Base-by-base conservation (phyloP, 2,329 filamentous ascomycete genomes). In the Endoconidiophora laricicola region DNA sequence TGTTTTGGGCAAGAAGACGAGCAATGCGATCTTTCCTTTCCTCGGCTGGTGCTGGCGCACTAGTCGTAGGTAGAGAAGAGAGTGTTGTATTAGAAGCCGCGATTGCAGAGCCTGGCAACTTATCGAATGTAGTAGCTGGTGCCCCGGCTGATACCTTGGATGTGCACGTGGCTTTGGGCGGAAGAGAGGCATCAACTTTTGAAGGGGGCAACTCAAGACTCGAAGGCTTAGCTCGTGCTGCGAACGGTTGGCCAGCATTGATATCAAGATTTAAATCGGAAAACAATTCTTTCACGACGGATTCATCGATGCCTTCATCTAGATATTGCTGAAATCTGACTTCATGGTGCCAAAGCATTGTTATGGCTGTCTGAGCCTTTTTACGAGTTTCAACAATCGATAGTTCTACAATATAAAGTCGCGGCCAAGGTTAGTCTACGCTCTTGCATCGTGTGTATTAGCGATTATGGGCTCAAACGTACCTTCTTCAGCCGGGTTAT, bases 11-110 rank as follows among this genome's bases (percentile, higher is more conserved):
- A 49, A 87, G 69, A 50, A 87, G 71, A 45, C 81, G 77, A 3
- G 83, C 83, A 53, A 90, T 85, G 40, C 84, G 77, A 56, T 86
- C 83, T 57, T 84, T 85, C 20, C 84, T 73, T 58, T 83, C 78
- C 55, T 83, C 70, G 6, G 73, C 69, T 5, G 26, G 18, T 9
- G 43, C 36, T 12, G 43, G 3, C 2, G 41, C 4, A 24, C 39
- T 20, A 4, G 37, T 18, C 4, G 46, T n/a, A 22, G 23, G 18
- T 3, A 6, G 3, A 38, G 44, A 14, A 3, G 18, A 9, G 33
- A 9, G 20, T 22, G 37, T 23, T 9, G 44, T 16, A 2, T 10
- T 14, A 9, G 33, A 16, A 23, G 20, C 6, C 9, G 44, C 24
- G 10, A 5, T 39, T 16, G 6, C 23, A 6, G 20, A 37, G 24